Conservation (phyloP, 495 filamentous ascomycete species). For the Baudoinia panamericana region DNA sequence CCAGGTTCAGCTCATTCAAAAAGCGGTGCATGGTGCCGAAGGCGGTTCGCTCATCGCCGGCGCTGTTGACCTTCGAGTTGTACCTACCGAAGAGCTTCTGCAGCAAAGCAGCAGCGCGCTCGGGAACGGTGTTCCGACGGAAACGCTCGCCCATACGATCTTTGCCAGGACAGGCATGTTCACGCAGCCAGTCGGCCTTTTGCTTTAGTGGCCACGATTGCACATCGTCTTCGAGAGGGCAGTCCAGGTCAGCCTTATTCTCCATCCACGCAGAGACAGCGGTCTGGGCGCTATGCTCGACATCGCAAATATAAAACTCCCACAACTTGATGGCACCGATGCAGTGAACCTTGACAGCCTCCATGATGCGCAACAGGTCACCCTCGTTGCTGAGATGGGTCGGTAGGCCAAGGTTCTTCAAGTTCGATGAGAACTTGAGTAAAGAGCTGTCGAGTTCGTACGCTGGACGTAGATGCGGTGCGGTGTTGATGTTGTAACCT, state of each 20-base stretch:
- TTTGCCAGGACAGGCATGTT: slow-evolving; percentile 51
- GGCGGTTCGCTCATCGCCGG: slow-evolving; percentile 23
- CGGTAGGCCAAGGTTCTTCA: slow-evolving; percentile 56
- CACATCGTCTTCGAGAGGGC: slow-evolving; percentile 39
- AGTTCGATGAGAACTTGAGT: slow-evolving; percentile 57
- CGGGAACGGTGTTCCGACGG: slow-evolving; percentile 52
- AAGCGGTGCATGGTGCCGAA: slow-evolving; percentile 33
- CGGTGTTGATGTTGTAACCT: slow-evolving; percentile 86
- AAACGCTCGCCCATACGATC: slow-evolving; percentile 69
- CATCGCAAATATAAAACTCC: slow-evolving; percentile 84
- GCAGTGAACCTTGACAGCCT: slow-evolving; percentile 65
- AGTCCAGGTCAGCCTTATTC: slow-evolving; percentile 36
- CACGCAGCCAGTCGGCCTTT: slow-evolving; percentile 47
- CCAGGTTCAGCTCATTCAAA: slow-evolving; percentile 73
- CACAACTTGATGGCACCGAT: slow-evolving; percentile 67
- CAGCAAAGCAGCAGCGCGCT: slow-evolving; percentile 54
- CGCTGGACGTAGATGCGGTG: slow-evolving; percentile 83
- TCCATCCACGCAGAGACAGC: slow-evolving; percentile 58
- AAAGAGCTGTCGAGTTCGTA: slow-evolving; percentile 76
- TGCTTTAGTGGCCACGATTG: slow-evolving; percentile 42
- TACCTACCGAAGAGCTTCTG: slow-evolving; percentile 56
- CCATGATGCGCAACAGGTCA: slow-evolving; percentile 75
- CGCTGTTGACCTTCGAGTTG: slow-evolving; percentile 29
- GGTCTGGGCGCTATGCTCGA: slow-evolving; percentile 54
- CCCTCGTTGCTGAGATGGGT: slow-evolving; percentile 54